Base-by-base conservation (phyloP, 306 rosid genomes). In the Nissolia schottii region DNA sequence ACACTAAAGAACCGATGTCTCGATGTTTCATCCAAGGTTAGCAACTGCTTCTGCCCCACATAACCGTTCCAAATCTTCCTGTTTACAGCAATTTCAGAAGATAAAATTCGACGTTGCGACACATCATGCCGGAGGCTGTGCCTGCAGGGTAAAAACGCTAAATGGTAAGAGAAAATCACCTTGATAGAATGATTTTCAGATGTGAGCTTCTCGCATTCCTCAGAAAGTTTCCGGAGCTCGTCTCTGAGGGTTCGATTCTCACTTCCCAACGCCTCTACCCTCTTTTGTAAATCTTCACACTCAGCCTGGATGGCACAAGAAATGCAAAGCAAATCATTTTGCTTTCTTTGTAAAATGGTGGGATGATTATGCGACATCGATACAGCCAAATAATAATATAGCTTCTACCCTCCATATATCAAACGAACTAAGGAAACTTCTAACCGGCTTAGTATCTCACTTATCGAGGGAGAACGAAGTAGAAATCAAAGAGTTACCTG, bases 251-350 rank as follows among this genome's bases (percentile, higher is more conserved):
- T 82, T 25, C 29, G 82, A 65, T 95, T 95, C 79, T 95, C 99
- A 59, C 69, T 76, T 85, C 77, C 89, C 80, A 95, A 82, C 5
- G 76, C 41, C 74, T 95, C 95, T 49, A 95, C 99, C 80, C 87
- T 91, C 73, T 77, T 88, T 73, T 89, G 99, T 67, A 95, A 84
- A 68, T 91, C 99, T 81, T 95, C 99, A 80, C 99, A 95, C 75
- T 95, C 99, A 10, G 96, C 96, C 99, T 95, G 65, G 70, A 80
- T 13, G 65, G 57, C 41, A 79, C 57, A 71, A 70, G 46, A 79
- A 77, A 76, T 1, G 31, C 41, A n/a, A n/a, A 80, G n/a, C n/a
- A n/a, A n/a, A n/a, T n/a, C n/a, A n/a, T n/a, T n/a, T n/a, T n/a
- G n/a, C n/a, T n/a, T n/a, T n/a, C n/a, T n/a, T n/a, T n/a, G n/a